A percentile compares a stretch with the other conserved stretches of the same genome.
phyloP scores from a whole-genome alignment of 768 basidiomycete species.

The Russula abietina region DNA sequence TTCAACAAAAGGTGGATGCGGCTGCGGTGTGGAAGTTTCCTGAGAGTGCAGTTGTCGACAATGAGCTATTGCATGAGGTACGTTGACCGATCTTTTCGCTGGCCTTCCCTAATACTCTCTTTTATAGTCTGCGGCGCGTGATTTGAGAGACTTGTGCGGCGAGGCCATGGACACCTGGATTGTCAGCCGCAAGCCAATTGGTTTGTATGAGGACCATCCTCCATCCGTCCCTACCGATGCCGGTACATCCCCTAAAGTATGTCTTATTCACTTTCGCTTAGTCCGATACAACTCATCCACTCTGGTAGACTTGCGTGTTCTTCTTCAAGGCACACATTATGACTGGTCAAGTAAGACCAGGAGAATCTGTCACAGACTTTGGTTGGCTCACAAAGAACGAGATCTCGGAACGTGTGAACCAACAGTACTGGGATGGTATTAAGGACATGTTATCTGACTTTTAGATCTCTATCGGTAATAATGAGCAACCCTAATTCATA shows the following conservation, averaged over 20 bases:
- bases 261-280: not conserved
- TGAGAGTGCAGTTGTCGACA: constrained; percentile 51
- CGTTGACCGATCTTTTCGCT: constrained; percentile 21
- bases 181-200: constrained; percentile 85
- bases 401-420: constrained; percentile 61
- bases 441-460: constrained; percentile 77
- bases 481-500: constrained; percentile 4
- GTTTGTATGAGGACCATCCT: constrained; percentile 54
- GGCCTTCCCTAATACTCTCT: not conserved
- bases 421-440: constrained; percentile 67
- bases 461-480: constrained; percentile 24
- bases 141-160: constrained; percentile 68
- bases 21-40: constrained; percentile 78
- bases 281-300: not conserved
- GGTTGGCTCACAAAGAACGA: constrained; percentile 96
- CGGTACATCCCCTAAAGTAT: constrained; percentile 21
- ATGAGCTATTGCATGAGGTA: constrained; percentile 76
- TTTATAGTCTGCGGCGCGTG: constrained; percentile 63
- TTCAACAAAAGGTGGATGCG: constrained; percentile 44
- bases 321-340: constrained; percentile 94
- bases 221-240: constrained; percentile 26
- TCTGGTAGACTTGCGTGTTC: constrained; percentile 62
- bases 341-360: constrained; percentile 71
- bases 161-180: constrained; percentile 89
- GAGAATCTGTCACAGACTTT: constrained; percentile 59